phyloP scores from a whole-genome alignment of 1,284 basidiomycete species.

The Fomes fomentarius region DNA sequence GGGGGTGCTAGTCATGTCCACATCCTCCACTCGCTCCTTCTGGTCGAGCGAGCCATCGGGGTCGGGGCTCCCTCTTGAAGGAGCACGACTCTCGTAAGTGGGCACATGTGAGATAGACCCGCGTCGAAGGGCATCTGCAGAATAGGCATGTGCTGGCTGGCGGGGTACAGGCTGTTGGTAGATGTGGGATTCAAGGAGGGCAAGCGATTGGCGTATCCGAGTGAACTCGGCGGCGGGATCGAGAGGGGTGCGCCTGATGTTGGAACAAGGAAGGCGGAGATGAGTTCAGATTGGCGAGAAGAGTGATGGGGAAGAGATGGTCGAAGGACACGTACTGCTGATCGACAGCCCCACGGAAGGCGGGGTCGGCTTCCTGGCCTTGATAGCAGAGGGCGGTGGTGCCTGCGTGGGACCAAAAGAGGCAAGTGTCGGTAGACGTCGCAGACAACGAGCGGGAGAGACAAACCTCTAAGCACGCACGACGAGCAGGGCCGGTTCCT shows the following conservation, averaged over 20 bases:
- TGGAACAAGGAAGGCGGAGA: conserved; percentile 15
- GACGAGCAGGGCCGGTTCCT: conserved; percentile 84
- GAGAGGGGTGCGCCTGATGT: conserved; percentile 50
- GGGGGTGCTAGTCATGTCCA: conserved; percentile 42
- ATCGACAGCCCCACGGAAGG: conserved; percentile 53
- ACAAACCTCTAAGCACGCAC: conserved; percentile 72
- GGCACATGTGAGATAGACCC: conserved; percentile 6
- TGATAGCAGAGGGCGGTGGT: conserved; percentile 79
- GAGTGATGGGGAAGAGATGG: conserved; percentile 9
- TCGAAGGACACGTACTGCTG: conserved; percentile 32
- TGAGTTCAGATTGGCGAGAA: conserved; percentile 13
- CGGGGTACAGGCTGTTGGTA: conserved; percentile 36
- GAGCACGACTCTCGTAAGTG: conserved; percentile 5
- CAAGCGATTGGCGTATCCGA: conserved; percentile 72
- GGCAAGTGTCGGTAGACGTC: conserved; percentile 2
- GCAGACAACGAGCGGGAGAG: background rate
- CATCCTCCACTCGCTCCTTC: conserved; percentile 37
- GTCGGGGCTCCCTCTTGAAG: conserved; percentile 16
- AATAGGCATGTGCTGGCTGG: conserved; percentile 6
- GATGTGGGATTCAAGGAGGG: conserved; percentile 71
- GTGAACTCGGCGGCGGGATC: conserved; percentile 76
- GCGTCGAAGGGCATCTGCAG: conserved; percentile 10
- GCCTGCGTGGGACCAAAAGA: conserved; percentile 42
- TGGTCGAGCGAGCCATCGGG: conserved; percentile 30
- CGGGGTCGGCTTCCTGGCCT: conserved; percentile 33